phyloP scores from a whole-genome alignment of 2,329 filamentous ascomycete genomes.

The Lithohypha guttulata region DNA sequence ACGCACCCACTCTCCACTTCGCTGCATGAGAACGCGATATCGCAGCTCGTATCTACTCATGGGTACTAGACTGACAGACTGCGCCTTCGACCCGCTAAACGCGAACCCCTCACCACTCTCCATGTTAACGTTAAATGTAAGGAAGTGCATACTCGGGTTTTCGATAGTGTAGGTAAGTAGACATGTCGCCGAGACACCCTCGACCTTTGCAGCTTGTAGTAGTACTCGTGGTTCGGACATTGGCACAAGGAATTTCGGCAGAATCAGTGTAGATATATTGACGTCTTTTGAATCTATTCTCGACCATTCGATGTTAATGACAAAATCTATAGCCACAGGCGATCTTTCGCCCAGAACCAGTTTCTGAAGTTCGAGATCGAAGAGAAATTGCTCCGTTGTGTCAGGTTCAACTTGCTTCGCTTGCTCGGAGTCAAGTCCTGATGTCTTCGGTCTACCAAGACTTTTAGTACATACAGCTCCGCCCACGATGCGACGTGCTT shows the following conservation, averaged over 20 bases:
- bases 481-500: constrained; percentile 50
- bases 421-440: neutral
- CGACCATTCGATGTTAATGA: constrained; percentile 67
- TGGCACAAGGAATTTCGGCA: constrained; percentile 71
- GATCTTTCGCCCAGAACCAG: constrained; percentile 69
- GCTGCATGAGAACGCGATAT: constrained; percentile 62
- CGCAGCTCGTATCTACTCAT: constrained; percentile 63
- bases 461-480: constrained; percentile 47
- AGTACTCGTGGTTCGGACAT: constrained; percentile 80
- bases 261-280: constrained; percentile 59
- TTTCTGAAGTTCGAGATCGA: constrained; percentile 66
- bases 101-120: constrained; percentile 87
- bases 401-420: constrained; percentile 45
- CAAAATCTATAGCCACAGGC: constrained; percentile 62
- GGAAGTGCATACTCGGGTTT: constrained; percentile 87
- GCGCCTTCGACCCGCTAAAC: constrained; percentile 78
- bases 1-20: constrained; percentile 49
- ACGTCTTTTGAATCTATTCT: constrained; percentile 37
- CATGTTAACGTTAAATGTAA: constrained; percentile 87
- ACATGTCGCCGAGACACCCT: constrained; percentile 20
- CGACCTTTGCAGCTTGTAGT: neutral
- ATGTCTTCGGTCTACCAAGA: neutral
- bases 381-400: constrained; percentile 60
- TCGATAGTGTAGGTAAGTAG: constrained; percentile 60
- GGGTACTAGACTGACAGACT: constrained; percentile 69